Conservation (phyloP, 2,329 filamentous ascomycete species). For the Fonsecaea monophora region DNA sequence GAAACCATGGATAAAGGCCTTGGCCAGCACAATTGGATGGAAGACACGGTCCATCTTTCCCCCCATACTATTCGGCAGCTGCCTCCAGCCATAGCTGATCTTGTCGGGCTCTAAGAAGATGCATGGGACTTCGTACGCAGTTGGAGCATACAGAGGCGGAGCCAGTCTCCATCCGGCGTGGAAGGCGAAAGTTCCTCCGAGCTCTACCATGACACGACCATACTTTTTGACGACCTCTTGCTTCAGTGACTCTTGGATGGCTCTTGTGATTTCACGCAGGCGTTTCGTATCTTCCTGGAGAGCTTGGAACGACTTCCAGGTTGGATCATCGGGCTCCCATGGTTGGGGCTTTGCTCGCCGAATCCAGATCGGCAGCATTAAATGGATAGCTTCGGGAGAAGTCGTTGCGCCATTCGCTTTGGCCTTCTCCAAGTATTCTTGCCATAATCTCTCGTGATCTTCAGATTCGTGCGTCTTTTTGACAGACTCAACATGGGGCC, state of each 20-base stretch:
- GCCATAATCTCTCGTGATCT: slow-evolving; percentile 1
- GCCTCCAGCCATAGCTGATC: slow-evolving; percentile 32
- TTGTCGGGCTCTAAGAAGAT: slow-evolving; percentile 27
- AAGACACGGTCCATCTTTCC: slow-evolving; percentile 35
- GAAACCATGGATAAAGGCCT: slow-evolving; percentile 35
- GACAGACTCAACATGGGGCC: neutral
- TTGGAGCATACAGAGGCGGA: slow-evolving; percentile 30
- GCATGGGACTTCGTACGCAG: slow-evolving; percentile 37
- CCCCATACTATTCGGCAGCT: slow-evolving; percentile 32
- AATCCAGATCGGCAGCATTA: slow-evolving; percentile 38
- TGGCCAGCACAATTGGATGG: slow-evolving; percentile 32
- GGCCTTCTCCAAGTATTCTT: slow-evolving; percentile 15
- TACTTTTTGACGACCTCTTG: slow-evolving; percentile 18
- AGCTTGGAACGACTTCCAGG: slow-evolving; percentile 36
- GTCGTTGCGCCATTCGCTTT: neutral
- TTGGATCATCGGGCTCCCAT: slow-evolving; percentile 35
- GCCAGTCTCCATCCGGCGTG: slow-evolving; percentile 28
- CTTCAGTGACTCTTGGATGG: slow-evolving; percentile 22
- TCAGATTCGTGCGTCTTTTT: slow-evolving; percentile 8
- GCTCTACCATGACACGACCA: slow-evolving; percentile 8
- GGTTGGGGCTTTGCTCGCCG: slow-evolving; percentile 20
- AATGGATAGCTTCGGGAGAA: slow-evolving; percentile 17
- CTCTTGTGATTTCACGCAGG: slow-evolving; percentile 25
- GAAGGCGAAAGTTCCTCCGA: slow-evolving; percentile 14
- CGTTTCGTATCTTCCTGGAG: slow-evolving; percentile 36